Conservation (phyloP, 2,329 filamentous ascomycete genomes). For the Furcasterigmium sp. region DNA sequence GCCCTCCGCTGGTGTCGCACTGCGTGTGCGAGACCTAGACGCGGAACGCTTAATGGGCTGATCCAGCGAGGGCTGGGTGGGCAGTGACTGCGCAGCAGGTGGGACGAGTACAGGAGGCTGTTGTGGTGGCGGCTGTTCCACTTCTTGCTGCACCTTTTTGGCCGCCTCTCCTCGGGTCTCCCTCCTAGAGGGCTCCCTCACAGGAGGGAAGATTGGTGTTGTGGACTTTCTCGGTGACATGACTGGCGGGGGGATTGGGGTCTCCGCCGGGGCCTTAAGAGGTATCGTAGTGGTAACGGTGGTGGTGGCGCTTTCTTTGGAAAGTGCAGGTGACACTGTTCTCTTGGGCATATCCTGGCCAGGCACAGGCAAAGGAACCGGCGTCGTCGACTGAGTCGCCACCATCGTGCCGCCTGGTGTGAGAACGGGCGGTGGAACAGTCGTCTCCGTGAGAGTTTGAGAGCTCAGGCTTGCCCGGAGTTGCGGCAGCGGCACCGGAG, state of each 20-base stretch:
- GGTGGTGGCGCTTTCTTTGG: conserved; percentile 13
- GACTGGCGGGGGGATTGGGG: conserved; percentile 30
- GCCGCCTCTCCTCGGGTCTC: conserved; percentile 39
- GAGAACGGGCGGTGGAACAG: conserved; percentile 22
- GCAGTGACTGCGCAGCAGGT: conserved; percentile 9
- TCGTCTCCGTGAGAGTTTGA: conserved; percentile 10
- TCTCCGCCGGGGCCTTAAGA: conserved; percentile 31
- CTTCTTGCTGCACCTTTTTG: conserved; percentile 32
- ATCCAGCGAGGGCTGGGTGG: conserved; percentile 17
- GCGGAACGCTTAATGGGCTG: conserved; percentile 20
- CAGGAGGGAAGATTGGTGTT: conserved; percentile 30
- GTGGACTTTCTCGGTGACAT: conserved; percentile 24
- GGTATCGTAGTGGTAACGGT: conserved; percentile 29
- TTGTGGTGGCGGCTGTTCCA: conserved; percentile 2
- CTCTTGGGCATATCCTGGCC: conserved; percentile 10
- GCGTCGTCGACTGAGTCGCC: conserved; percentile 22
- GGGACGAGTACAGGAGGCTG: background rate
- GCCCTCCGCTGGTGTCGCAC: conserved; percentile 25
- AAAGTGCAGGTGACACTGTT: conserved; percentile 1
- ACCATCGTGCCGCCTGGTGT: conserved; percentile 16
- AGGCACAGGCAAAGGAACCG: conserved; percentile 20
- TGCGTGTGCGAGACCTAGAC: conserved; percentile 28
- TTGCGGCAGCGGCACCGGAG: conserved; percentile 44
- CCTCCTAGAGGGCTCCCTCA: conserved; percentile 29
- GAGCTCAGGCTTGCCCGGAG: conserved; percentile 23